Evolutionary conservation across 2,329 filamentous ascomycete genomes (phyloP).

Genomic region (Plectosphaerella cucumerina): DNA sequence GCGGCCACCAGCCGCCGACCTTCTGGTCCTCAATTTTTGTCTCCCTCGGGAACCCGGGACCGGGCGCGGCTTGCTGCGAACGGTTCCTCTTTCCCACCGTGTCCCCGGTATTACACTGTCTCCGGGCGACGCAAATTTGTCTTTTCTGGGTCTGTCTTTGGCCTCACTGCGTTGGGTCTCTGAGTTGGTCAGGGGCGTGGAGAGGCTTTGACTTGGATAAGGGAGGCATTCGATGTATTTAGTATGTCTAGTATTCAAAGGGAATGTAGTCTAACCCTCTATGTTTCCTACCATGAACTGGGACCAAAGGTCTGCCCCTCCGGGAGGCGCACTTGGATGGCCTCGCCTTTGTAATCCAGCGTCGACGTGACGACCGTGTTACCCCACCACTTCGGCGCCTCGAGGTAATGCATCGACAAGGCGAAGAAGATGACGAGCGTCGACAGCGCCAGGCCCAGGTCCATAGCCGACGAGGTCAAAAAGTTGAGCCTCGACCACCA

Average conservation of each 20-base stretch:
- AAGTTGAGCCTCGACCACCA: conserved; percentile 78
- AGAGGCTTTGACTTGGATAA: neutral
- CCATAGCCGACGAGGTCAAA: conserved; percentile 64
- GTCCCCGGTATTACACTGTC: neutral
- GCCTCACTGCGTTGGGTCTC: neutral
- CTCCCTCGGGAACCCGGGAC: neutral
- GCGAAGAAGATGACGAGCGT: conserved; percentile 69
- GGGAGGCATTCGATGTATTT: too few species aligned
- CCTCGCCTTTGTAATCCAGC: conserved; percentile 56
- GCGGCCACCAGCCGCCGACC: neutral
- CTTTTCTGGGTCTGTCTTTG: neutral
- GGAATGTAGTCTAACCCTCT: neutral
- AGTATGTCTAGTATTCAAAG: too few species aligned
- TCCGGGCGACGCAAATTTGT: neutral
- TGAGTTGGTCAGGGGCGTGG: neutral
- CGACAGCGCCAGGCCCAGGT: conserved; percentile 62
- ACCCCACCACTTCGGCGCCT: conserved; percentile 67
- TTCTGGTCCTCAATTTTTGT: neutral
- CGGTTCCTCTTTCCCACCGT: neutral
- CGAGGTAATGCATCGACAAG: conserved; percentile 58
- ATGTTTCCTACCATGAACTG: conserved; percentile 43
- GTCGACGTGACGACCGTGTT: conserved; percentile 55
- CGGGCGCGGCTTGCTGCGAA: neutral
- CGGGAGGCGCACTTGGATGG: conserved; percentile 49
- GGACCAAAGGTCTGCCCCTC: conserved; percentile 61